A percentile compares a stretch with the other conserved stretches of the same genome.
Conservation (phyloP, 257 asterid genomes). For the Ilex asprella region DNA sequence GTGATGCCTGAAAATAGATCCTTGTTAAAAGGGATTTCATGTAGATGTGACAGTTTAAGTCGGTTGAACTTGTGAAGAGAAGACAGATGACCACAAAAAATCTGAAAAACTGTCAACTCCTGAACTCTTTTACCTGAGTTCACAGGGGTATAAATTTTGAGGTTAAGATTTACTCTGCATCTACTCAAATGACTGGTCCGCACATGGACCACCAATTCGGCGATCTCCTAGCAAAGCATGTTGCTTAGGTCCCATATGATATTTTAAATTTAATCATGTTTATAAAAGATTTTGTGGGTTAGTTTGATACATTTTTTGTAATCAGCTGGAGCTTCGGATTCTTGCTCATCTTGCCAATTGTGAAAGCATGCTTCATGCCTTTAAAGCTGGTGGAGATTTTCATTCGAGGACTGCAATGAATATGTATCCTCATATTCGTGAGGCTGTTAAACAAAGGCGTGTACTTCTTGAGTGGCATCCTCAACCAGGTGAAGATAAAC, state of each 20-base stretch:
- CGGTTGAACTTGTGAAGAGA: too few species aligned
- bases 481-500: slow-evolving; percentile 75
- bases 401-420: slow-evolving; percentile 99
- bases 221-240: too few species aligned
- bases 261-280: background rate
- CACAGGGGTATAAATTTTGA: too few species aligned
- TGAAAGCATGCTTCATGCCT: slow-evolving; percentile 90
- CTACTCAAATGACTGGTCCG: too few species aligned
- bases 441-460: slow-evolving; percentile 54
- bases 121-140: too few species aligned
- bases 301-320: slow-evolving; percentile 8
- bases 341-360: slow-evolving; percentile 96
- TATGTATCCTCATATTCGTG: slow-evolving; percentile 90
- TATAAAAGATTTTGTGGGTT: slow-evolving; percentile 12
- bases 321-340: slow-evolving; percentile 96
- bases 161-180: too few species aligned
- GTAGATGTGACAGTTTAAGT: too few species aligned
- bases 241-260: background rate
- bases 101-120: too few species aligned
- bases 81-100: too few species aligned
- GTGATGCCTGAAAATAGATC: too few species aligned
- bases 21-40: too few species aligned
- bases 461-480: slow-evolving; percentile 99
- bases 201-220: too few species aligned
- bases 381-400: slow-evolving; percentile 96